Conservation (phyloP, 345 rosid genomes). For the Rhodamnia argentea region DNA sequence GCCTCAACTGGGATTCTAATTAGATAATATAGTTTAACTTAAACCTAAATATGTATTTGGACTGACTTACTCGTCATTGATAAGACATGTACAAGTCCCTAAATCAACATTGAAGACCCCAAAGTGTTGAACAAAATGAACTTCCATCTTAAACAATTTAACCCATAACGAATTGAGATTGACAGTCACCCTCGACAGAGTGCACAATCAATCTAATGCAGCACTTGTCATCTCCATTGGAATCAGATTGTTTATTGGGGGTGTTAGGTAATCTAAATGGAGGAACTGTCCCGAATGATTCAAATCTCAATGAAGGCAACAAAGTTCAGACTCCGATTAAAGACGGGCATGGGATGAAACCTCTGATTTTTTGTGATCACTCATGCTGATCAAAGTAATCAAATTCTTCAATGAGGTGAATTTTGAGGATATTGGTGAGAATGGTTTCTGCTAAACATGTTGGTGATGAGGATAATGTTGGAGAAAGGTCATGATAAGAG, state of each 20-base stretch:
- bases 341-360: background rate
- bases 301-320: background rate
- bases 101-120: background rate
- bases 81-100: background rate
- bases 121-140: background rate
- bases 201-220: background rate
- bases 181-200: background rate
- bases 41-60: background rate
- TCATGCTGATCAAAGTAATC: background rate
- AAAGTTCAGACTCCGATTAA: background rate
- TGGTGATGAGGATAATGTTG: background rate
- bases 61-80: background rate
- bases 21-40: too few relatives aligned
- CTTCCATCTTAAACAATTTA: background rate
- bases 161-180: background rate
- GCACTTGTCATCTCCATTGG: background rate
- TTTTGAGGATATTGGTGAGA: background rate
- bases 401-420: background rate
- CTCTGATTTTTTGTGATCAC: background rate
- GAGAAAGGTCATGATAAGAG: background rate
- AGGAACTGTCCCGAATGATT: background rate
- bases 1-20: too few relatives aligned
- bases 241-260: background rate
- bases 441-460: background rate
- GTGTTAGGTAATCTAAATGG: background rate